phyloP scores from a whole-genome alignment of 352 stramenopile genomes.

The Globisporangium abappressorium region DNA sequence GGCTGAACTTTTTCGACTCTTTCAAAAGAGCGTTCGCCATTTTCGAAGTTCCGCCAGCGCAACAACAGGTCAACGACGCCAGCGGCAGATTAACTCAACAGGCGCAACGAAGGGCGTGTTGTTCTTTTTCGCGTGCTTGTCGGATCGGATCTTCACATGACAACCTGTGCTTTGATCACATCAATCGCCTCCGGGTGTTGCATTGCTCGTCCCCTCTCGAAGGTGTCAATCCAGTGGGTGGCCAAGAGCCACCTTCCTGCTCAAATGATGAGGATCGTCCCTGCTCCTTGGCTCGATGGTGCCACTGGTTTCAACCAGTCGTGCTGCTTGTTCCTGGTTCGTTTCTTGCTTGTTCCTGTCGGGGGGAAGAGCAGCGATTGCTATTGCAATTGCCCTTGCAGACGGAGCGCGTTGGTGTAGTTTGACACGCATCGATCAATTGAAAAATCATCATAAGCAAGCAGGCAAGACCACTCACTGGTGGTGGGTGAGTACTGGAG shows the following conservation, averaged over 20 bases:
- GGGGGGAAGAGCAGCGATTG: too few species aligned
- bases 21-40: neutral
- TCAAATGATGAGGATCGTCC: neutral
- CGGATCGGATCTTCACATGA: neutral
- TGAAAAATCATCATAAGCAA: neutral
- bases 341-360: neutral
- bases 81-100: neutral
- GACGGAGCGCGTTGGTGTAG: neutral
- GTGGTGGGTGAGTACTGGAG: neutral
- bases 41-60: neutral
- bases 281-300: neutral
- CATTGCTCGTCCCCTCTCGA: neutral
- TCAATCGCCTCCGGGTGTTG: too few species aligned
- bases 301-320: neutral
- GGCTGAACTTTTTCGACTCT: neutral
- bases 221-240: neutral
- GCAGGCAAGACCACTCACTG: neutral
- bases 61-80: neutral
- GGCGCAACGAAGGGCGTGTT: neutral
- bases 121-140: neutral
- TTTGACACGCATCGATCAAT: neutral
- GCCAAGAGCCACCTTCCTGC: neutral
- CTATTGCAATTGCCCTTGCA: neutral
- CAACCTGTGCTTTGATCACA: too few species aligned
- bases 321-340: neutral